Conservation (phyloP, 306 rosid species). For the Castanopsis chinensis region DNA sequence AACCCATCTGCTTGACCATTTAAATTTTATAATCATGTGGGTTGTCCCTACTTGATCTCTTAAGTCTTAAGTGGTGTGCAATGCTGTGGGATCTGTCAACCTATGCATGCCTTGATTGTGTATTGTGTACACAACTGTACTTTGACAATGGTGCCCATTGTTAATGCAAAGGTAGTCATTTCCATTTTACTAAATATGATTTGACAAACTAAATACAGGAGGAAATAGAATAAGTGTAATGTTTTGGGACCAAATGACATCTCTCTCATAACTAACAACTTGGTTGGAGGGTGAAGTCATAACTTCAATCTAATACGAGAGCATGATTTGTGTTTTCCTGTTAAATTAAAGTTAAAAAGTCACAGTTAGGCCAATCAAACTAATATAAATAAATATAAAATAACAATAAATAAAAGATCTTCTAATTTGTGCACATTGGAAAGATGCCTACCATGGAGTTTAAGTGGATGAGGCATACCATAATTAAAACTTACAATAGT, state of each 20-base stretch:
- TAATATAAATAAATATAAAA: neutral
- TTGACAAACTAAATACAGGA: neutral
- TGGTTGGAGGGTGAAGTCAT: neutral
- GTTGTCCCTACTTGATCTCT: neutral
- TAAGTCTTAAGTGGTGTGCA: neutral
- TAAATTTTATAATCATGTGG: neutral
- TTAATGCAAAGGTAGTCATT: neutral
- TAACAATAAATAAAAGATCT: constrained; percentile 8
- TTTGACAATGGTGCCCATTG: neutral
- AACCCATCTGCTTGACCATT: neutral
- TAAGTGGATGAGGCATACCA: constrained; percentile 27
- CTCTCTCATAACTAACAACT: neutral
- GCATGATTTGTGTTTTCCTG: neutral
- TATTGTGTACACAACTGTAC: neutral
- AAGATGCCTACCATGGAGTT: constrained; percentile 32
- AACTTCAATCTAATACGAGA: neutral
- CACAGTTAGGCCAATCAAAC: constrained; percentile 10
- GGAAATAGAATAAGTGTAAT: neutral
- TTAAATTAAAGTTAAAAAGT: neutral
- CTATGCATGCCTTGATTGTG: neutral
- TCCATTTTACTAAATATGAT: neutral
- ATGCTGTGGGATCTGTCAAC: neutral
- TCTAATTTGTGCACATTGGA: constrained; percentile 11
- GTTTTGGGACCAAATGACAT: neutral
- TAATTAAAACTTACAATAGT: constrained; percentile 34